Conservation (phyloP, 2,329 filamentous ascomycete genomes). For the Colletotrichum agaves region DNA sequence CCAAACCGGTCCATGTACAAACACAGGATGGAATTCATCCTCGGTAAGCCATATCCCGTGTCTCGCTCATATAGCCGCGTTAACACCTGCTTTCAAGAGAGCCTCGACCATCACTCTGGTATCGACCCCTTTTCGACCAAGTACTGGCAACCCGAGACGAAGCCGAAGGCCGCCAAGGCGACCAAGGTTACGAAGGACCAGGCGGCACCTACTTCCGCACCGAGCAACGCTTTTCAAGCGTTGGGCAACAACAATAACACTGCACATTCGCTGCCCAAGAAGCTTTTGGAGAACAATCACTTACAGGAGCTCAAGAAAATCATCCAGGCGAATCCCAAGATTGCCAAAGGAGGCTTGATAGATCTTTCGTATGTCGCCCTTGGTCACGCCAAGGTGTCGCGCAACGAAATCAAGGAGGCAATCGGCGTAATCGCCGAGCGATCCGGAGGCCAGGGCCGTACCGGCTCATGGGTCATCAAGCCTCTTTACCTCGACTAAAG, state of each 20-base stretch:
- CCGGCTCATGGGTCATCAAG: constrained; percentile 29
- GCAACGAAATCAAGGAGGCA: constrained; percentile 37
- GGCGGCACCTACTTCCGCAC: constrained; percentile 38
- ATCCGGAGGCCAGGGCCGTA: constrained; percentile 19
- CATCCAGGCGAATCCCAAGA: constrained; percentile 43
- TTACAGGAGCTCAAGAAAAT: constrained; percentile 54
- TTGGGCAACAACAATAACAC: constrained; percentile 37
- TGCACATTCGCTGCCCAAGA: constrained; percentile 24
- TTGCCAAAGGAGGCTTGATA: constrained; percentile 36
- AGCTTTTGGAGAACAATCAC: constrained; percentile 43
- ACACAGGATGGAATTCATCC: constrained; percentile 80
- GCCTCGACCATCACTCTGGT: constrained; percentile 58
- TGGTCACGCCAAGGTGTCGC: constrained; percentile 35
- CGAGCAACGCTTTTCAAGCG: constrained; percentile 51
- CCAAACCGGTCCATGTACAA: constrained; percentile 62
- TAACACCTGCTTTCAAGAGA: constrained; percentile 50
- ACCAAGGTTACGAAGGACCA: neutral
- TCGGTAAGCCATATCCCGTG: constrained; percentile 62
- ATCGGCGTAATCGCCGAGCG: constrained; percentile 29
- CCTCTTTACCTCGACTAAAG: constrained; percentile 10
- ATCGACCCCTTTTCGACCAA: constrained; percentile 87
- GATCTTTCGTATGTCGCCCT: constrained; percentile 36
- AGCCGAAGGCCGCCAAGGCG: constrained; percentile 39
- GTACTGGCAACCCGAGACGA: constrained; percentile 75
- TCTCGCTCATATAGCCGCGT: constrained; percentile 33